phyloP scores from a whole-genome alignment of 1,139 yeast genomes.

The Entelexis sorbosivorans region DNA sequence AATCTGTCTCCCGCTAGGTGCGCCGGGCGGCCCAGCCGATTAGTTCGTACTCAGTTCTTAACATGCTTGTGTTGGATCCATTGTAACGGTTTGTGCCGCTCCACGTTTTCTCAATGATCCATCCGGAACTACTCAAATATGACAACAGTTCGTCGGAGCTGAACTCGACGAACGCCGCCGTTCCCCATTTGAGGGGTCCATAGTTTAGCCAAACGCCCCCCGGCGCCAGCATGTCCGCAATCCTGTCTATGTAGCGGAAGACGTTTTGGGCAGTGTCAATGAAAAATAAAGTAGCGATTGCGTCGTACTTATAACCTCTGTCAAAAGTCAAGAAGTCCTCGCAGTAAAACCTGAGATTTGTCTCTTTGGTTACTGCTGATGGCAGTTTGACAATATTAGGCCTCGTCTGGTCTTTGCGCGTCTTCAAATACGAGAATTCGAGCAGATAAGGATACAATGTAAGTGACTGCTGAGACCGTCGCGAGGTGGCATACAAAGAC shows the following conservation, averaged over 20 bases:
- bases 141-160: conserved; percentile 50
- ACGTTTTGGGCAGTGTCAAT: conserved; percentile 81
- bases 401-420: conserved; percentile 43
- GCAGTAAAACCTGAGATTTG: conserved; percentile 33
- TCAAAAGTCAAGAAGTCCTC: conserved; percentile 49
- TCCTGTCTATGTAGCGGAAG: conserved; percentile 56
- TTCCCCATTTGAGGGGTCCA: conserved; percentile 83
- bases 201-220: conserved; percentile 66
- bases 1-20: too few species aligned
- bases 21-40: conserved; percentile 23
- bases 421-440: conserved; percentile 56
- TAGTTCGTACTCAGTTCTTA: conserved; percentile 26
- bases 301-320: conserved; percentile 24
- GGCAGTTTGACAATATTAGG: conserved; percentile 30
- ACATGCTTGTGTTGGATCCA: conserved; percentile 26
- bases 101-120: conserved; percentile 43
- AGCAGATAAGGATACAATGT: conserved; percentile 51
- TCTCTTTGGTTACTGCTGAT: neutral
- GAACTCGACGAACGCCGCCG: conserved; percentile 69
- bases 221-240: conserved; percentile 39
- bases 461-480: conserved; percentile 3
- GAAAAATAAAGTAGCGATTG: conserved; percentile 60
- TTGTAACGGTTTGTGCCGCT: conserved; percentile 27
- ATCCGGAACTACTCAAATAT: conserved; percentile 48
- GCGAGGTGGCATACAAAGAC: conserved; percentile 44